A percentile compares a stretch with the other conserved stretches of the same genome.
phyloP scores from a whole-genome alignment of 1,139 yeast species.

The Debaryomyces fabryi region DNA sequence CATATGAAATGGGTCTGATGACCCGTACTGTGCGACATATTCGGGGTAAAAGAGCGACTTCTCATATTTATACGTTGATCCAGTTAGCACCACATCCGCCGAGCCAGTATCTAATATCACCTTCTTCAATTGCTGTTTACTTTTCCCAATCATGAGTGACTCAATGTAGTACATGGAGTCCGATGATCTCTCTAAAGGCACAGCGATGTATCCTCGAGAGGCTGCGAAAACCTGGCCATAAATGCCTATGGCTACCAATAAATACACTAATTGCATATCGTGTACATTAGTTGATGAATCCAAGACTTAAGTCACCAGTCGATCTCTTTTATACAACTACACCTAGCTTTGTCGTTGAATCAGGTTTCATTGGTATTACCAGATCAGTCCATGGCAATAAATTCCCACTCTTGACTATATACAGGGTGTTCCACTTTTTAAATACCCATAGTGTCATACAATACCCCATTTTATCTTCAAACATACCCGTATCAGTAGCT shows the following conservation, averaged over 20 bases:
- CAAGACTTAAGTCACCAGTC: not conserved
- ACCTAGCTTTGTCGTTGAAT: not conserved
- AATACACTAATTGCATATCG: not conserved
- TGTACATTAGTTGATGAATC: not conserved
- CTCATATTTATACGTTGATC: conserved; percentile 11
- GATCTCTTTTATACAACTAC: not conserved
- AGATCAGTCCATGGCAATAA: conserved; percentile 4
- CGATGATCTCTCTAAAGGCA: conserved; percentile 1
- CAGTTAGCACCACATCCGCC: conserved; percentile 22
- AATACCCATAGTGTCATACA: not conserved
- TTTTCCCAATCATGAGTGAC: conserved; percentile 21
- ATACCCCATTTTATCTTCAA: not conserved
- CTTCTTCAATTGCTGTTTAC: conserved; percentile 17
- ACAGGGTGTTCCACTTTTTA: not conserved
- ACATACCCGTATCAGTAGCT: not conserved
- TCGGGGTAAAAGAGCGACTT: conserved; percentile 15
- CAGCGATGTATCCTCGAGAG: not conserved
- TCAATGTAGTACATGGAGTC: conserved; percentile 16
- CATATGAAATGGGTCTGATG: conserved; percentile 17
- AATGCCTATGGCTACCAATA: not conserved
- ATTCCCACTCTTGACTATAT: conserved; percentile 1
- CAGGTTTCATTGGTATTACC: not conserved
- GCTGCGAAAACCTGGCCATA: conserved; percentile 7
- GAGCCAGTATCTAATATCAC: conserved; percentile 27
- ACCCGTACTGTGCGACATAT: conserved; percentile 18